Base-by-base conservation (phyloP, 495 filamentous ascomycete genomes). In the Daldinia grandis region DNA sequence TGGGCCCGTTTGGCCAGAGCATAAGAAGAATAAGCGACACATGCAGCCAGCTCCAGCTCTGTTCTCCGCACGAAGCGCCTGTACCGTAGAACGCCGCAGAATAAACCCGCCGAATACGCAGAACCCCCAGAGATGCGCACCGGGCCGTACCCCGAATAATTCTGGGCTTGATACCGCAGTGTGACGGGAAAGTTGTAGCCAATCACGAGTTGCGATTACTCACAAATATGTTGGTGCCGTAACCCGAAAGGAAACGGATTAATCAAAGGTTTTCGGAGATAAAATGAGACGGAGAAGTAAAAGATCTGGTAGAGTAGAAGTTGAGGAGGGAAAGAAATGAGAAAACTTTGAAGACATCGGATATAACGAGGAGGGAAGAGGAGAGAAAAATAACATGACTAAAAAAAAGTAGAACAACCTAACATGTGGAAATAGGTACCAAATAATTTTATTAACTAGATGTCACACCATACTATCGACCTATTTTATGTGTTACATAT, bases 101-200 rank as follows among this genome's bases (percentile, higher is more conserved):
- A 68, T 65, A 61, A 56, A 19, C 37, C 56, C 27, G 69, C 56
- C 57, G 62, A 68, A 68, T 49, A 59, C 40, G 60, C 51, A 67
- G 19, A 51, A 58, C n/a, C 49, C 31, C 28, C 15, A 58, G 49
- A 64, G 25, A 61, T 58, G 62, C 56, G 60, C 49, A 65, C 69
- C 64, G 69, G 69, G 55, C 64, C 69, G 64, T 61, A 56, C 59
- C 64, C 61, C 69, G 69, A 72, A 60, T 19, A 40, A 59, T 56
- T 47, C 8, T 21, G 58, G 31, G 40, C 40, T 40, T 50, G 35
- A 47, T 37, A 47, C 53, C 47, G 58, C 40, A 49, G 55, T 51
- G 69, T 64, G 58, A 68, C 64, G 50, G 64, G 12, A 57, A 49
- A 54, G 30, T 57, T 51, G 38, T 38, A 31, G 12, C 69, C 69